Percentiles rank a stretch among this genome's conserved stretches.
Conservation (phyloP, 345 rosid species). For the Linum tenue region DNA sequence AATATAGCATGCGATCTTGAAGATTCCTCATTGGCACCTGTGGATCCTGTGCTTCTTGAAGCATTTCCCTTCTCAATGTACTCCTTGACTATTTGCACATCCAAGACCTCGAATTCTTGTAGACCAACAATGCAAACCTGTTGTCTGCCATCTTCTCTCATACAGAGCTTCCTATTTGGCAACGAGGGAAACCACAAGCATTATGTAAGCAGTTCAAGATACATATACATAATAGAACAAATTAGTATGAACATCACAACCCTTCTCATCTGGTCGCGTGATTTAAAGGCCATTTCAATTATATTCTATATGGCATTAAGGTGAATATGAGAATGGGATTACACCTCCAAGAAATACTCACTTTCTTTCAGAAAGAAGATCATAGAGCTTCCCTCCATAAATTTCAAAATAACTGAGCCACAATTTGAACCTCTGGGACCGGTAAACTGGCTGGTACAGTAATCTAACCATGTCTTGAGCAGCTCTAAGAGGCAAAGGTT, state of each 20-base stretch:
- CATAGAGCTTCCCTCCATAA: conserved; percentile 93
- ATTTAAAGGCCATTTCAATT: background rate
- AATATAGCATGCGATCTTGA: conserved; percentile 98
- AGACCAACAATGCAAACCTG: conserved; percentile 97
- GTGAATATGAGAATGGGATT: background rate
- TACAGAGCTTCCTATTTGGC: conserved; percentile 72
- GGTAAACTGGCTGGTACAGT: conserved; percentile 78
- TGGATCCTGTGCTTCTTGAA: conserved; percentile 92
- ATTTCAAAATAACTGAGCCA: conserved; percentile 98
- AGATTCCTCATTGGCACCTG: conserved; percentile 98
- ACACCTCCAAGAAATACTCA: conserved; percentile 27
- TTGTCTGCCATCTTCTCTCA: conserved; percentile 99
- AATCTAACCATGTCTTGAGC: conserved; percentile 74
- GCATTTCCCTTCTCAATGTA: conserved; percentile 88
- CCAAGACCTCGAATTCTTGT: conserved; percentile 96
- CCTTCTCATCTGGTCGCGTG: background rate
- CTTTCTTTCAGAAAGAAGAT: conserved; percentile 89
- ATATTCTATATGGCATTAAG: background rate
- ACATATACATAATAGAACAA: background rate
- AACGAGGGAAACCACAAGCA: conserved; percentile 3
- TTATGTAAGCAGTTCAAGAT: no score
- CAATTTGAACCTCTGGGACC: conserved; percentile 72
- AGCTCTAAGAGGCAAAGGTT: conserved; percentile 88
- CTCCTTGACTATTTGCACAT: conserved; percentile 89
- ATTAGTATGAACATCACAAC: background rate